Evolutionary conservation across 2,329 filamentous ascomycete species (phyloP), one percentile per base, ranked within the genome.

Genomic region (Talaromyces sp.): DNA sequence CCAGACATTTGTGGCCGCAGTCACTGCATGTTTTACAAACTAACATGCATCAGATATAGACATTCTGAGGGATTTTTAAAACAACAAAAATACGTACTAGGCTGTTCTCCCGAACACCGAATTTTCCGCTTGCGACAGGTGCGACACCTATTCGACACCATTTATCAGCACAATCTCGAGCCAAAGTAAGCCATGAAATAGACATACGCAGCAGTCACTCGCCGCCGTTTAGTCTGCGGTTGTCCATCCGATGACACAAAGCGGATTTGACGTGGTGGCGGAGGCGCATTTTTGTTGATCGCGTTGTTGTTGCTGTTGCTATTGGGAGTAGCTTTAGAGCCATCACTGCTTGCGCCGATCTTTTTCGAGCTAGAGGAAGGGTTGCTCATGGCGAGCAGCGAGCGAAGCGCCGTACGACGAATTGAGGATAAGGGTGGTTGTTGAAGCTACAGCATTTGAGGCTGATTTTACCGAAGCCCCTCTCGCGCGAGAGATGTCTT

Each of bases 161-260:
- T 39, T n/a, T 6, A 42, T 42, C 21, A 23, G 33, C 42, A 59
- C 16, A 31, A 44, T 28, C 2, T 16, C 35, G 11, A 16, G 21
- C 3, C 21, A 14, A 37, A 2, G 25, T 11, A 8, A 40, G 6
- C 8, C 1, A 2, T 18, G 16, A 42, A 12, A 42, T 50, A 62
- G 68, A 65, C 87, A 76, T 82, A 90, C 86, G 90, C 90, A 70
- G 90, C 88, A 77, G 88, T 91, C 71, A 93, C 90, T 69, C 90
- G 83, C 72, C 90, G 84, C 69, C 90, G 83, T 77, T 93, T 93
- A 28, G 88, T 88, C 65, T 90, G 89, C 56, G 90, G 90, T 67
- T 91, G 88, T 66, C 90, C 90, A 77, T 92, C 89, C 70, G 88
- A 92, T 67, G 91, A 90, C 69, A 93, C 90, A 74, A 93, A 93